Base-by-base conservation (phyloP, 139 green algal species). In the Chlamydomonas sp. region DNA sequence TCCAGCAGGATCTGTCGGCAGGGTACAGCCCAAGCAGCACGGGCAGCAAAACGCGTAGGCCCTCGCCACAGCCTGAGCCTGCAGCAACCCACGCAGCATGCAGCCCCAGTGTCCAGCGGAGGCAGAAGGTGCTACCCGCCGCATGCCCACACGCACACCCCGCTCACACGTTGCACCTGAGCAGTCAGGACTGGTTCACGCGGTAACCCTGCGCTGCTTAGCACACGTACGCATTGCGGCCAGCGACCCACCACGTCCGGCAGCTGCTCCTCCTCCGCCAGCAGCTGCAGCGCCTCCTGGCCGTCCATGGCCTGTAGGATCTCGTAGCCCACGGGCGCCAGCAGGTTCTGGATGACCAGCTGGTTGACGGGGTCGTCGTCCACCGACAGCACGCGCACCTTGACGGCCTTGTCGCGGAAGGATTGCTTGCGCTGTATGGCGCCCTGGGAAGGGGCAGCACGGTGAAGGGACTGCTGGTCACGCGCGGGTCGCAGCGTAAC, bases 321-420 rank as follows among this genome's bases (percentile, higher is more conserved):
- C 80, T 90, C 75, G 87, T 90, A 96, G 2, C 91, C 91, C 8
- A 83, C 89, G 9, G 90, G 90, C 20, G 49, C 83, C 80, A 96
- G 89, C 84, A 96, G 89, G 72, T 85, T 89, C 84, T 95, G 87
- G n/a, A 96, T 91, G 7, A 96, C 94, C 92, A 95, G 93, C 89
- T 96, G 94, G 80, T 88, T 88, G 83, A 88, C 83, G 12, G 92
- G 90, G 88, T 96, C 92, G 80, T 96, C 94, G 71, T 96, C 94
- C 60, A 96, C 94, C 5, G 63, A 89, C 77, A 96, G 85, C 85
- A 96, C 89, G 69, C 85, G 91, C 57, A 74, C 59, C 83, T 88
- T 88, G 73, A 20, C 15, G 73, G 67, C 60, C 82, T 74, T 71
- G 14, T 66, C 61, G 49, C 66, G 75, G 80, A 83, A 85, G 2